These are phyloP conservation scores for Dalbergia cultrata DNA, from an alignment of 306 rosid species.

Conservation along the genomic window DNA sequence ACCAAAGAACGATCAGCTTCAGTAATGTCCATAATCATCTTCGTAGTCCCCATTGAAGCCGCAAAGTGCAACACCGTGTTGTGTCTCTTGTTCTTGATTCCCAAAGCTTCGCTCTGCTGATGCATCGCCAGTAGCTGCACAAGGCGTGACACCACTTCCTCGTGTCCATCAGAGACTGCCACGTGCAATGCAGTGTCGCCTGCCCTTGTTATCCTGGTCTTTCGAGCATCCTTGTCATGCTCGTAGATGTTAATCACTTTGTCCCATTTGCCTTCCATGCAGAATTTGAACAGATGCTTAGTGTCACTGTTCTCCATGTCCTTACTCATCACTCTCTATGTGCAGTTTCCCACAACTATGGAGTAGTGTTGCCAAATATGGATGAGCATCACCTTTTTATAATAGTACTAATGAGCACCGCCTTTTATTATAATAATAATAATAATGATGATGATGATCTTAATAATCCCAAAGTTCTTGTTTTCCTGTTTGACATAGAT, in stretches of 20 bases:
- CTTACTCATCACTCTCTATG: too few species aligned
- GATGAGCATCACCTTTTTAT: too few species aligned
- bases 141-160: constrained; percentile 30
- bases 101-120: neutral
- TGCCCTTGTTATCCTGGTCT: constrained; percentile 45
- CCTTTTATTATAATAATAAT: too few species aligned
- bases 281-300: constrained; percentile 7
- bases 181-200: constrained; percentile 65
- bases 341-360: too few species aligned
- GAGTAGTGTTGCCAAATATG: too few species aligned
- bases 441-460: too few species aligned
- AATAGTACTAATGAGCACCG: too few species aligned
- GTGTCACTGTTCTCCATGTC: too few species aligned
- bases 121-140: neutral
- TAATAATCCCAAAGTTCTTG: too few species aligned
- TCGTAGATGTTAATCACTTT: constrained; percentile 33
- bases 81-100: constrained; percentile 26
- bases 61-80: constrained; percentile 61
- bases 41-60: constrained; percentile 48
- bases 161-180: constrained; percentile 57
- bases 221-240: neutral
- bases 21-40: constrained; percentile 51
- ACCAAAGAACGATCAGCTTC: neutral
- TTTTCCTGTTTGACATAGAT: too few species aligned
- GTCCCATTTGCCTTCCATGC: constrained; percentile 57